Conservation (phyloP, 1,139 yeast species). For the Casaregolazyma lundiana region DNA sequence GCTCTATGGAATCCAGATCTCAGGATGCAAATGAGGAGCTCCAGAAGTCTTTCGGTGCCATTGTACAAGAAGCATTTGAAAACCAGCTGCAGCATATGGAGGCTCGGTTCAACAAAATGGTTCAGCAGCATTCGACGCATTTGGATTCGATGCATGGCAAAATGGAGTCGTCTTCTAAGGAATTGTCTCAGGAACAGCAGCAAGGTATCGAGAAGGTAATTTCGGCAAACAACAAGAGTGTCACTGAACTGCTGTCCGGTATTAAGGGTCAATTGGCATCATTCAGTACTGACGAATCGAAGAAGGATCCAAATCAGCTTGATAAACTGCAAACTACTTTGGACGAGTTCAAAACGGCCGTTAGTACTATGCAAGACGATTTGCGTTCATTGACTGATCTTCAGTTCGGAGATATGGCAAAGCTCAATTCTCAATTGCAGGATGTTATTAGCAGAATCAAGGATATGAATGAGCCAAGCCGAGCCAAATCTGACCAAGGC, state of each 20-base stretch:
- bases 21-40: not conserved
- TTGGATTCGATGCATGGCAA: not conserved
- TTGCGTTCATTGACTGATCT: slow-evolving; percentile 23
- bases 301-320: not conserved
- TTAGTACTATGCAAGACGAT: slow-evolving; percentile 20
- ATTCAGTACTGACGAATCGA: not conserved
- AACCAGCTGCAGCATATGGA: not conserved
- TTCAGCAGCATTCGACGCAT: not conserved
- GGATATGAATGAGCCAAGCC: not conserved
- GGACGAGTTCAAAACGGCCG: not conserved
- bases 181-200: not conserved
- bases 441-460: not conserved
- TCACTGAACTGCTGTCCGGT: not conserved
- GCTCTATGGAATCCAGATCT: not conserved
- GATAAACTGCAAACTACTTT: not conserved
- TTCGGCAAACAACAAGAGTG: not conserved
- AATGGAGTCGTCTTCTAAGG: not conserved
- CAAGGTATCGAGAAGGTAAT: not conserved
- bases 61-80: not conserved
- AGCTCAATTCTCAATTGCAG: not conserved
- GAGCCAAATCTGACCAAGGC: not conserved
- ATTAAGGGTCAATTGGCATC: not conserved
- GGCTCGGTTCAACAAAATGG: not conserved
- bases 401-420: slow-evolving; percentile 20
- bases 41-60: not conserved